These are phyloP conservation scores for Alternaria sp. DNA, from an alignment of 2,329 filamentous ascomycete species.

Conservation along the genomic window DNA sequence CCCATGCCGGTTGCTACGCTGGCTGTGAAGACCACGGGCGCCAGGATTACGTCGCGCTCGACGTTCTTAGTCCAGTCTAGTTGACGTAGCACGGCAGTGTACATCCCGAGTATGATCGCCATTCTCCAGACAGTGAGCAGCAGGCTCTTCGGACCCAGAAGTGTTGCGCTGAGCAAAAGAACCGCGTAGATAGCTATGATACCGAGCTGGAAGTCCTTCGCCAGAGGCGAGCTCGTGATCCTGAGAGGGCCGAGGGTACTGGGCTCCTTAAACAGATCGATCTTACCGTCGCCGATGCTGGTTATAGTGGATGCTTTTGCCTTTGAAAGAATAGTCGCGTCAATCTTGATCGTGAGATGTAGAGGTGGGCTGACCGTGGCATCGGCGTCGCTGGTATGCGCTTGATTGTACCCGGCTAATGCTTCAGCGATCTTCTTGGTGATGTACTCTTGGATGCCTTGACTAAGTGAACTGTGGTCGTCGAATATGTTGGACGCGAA, in stretches of 20 bases:
- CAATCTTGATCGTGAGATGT: slow-evolving; percentile 7
- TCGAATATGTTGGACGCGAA: slow-evolving; percentile 12
- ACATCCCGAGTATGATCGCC: neutral
- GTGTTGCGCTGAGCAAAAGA: neutral
- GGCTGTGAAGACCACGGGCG: neutral
- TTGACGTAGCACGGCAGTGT: neutral
- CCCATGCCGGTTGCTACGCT: slow-evolving; percentile 51
- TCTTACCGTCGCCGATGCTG: neutral
- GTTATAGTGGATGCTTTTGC: neutral
- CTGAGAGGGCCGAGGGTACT: slow-evolving; percentile 4
- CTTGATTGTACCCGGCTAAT: neutral
- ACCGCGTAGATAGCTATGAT: neutral
- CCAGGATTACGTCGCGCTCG: slow-evolving; percentile 8
- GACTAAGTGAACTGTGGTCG: neutral
- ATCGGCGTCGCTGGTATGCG: neutral
- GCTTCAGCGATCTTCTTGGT: slow-evolving; percentile 18
- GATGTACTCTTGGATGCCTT: slow-evolving; percentile 19
- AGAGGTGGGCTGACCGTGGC: neutral
- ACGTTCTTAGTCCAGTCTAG: neutral
- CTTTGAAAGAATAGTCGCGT: neutral
- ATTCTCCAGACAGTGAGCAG: slow-evolving; percentile 11
- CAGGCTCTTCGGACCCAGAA: slow-evolving; percentile 7
- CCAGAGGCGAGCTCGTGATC: neutral
- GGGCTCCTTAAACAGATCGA: too few species aligned
- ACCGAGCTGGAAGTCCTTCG: neutral